Evolutionary conservation across 805 yeast genomes (phyloP), one percentile per base, ranked within the genome.

Genomic region (Millerozyma miso): DNA sequence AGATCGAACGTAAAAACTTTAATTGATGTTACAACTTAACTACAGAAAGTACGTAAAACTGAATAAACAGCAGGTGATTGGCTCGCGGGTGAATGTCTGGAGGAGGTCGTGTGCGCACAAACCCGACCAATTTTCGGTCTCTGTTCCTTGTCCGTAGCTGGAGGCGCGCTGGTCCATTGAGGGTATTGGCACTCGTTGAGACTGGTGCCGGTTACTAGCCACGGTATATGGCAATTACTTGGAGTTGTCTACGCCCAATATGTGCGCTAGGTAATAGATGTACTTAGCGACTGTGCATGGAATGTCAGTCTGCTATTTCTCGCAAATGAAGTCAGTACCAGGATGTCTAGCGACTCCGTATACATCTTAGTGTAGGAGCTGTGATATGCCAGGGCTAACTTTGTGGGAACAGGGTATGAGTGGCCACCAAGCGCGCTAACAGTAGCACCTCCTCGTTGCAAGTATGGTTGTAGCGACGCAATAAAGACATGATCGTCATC

Each of bases 351-450:
- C 29, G 29, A 23, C 13, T 33, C 36, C 15, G 39, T 36, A 35
- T 47, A 53, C 29, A 49, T 38, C 3, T 41, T 19, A 4, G 50
- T 35, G 38, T 53, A 53, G 15, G 46, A 35, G 10, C 41, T 41
- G 12, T 34, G n/a, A 15, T 44, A 42, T 14, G 41, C 42, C 7
- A 51, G 45, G 14, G 50, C 51, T 10, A 37, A 33, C 12, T 32
- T 19, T 4, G 58, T 54, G 8, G 43, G 31, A 3, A 55, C 52
- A 4, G 56, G 56, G 26, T 41, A 49, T 2, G 13, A n/a, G 32
- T 18, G 7, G 17, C n/a, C 15, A 2, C 33, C 18, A 8, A 44
- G 31, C 4, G 44, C 29, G 10, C 29, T 6, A 10, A 23, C 29
- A 23, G 29, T 6, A 7, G 6, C 29, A 10, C 29, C 10, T 6